Base-by-base conservation (phyloP, 2,329 filamentous ascomycete species). In the Microsporum audouinii region DNA sequence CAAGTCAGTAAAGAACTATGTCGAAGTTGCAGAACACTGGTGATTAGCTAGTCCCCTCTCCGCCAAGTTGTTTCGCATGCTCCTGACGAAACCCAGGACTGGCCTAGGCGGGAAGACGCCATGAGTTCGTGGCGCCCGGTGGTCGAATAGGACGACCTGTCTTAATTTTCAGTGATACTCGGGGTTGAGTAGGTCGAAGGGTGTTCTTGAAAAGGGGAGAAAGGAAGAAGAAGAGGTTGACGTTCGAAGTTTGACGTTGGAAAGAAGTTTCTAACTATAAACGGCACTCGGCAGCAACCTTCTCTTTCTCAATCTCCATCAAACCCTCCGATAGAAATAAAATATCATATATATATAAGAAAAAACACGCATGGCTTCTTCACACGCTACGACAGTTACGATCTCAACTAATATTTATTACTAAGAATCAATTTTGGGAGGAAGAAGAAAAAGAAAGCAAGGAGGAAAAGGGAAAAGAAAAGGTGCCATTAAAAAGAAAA, bases 51-150 rank as follows among this genome's bases (percentile, higher is more conserved):
- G 49, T 55, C 49, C 49, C 49, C 49, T 55, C 49, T 23, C 31
- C 49, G 49, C 49, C 49, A 55, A 55, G 49, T 55, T 55, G 31
- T 55, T 55, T 55, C 49, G 29, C 31, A 55, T 55, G 49, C 31
- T 34, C 33, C 31, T 34, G 49, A 55, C 49, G 49, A 36, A 55
- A 36, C 49, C 49, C 49, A 55, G 49, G 14, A 31, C 49, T 43
- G 17, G 49, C 49, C 43, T 23, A 12, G 27, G 43, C 43, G n/a
- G 45, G 45, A 34, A n/a, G 33, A 31, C 31, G 49, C 49, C 49
- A 55, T 55, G 49, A 55, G 49, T 36, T 55, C 31, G 49, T 55
- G 49, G 49, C 49, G 49, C 49, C 31, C 49, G 23, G 49, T 23
- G 31, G 14, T 34, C 49, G 33, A 55, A 55, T 55, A 55, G 12